Evolutionary conservation across 176 grass and related monocot genomes (phyloP).

Genomic region (Zoysia pacifica): DNA sequence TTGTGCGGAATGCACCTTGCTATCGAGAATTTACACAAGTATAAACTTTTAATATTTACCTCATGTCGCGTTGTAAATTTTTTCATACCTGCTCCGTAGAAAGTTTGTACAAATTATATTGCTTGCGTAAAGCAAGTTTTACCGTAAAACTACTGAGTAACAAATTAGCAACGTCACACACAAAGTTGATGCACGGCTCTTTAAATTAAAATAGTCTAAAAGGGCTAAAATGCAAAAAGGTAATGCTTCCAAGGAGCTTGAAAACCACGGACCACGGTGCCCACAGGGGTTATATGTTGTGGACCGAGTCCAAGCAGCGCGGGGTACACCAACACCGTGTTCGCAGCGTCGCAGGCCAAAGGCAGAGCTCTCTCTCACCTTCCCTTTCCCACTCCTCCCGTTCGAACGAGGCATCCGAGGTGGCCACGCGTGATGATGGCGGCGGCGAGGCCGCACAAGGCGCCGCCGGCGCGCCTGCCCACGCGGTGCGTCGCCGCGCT

Average conservation of each 20-base stretch:
- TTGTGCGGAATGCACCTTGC: too few relatives aligned
- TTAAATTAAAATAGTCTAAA: too few relatives aligned
- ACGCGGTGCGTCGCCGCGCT: slow-evolving; percentile 46
- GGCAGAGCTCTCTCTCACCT: slow-evolving; percentile 16
- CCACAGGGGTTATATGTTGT: background rate
- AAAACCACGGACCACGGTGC: background rate
- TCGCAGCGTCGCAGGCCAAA: slow-evolving; percentile 10
- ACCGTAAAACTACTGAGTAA: background rate
- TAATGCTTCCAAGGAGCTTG: background rate
- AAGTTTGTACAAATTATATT: background rate
- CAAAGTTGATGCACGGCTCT: too few relatives aligned
- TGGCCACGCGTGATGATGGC: slow-evolving; percentile 23
- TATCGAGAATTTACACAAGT: background rate
- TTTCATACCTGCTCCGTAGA: background rate
- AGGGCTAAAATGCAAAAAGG: background rate
- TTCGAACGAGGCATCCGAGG: slow-evolving; percentile 32
- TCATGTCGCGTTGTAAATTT: background rate
- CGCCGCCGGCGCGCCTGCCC: slow-evolving; percentile 48
- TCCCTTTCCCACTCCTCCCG: slow-evolving; percentile 35
- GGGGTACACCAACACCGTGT: background rate
- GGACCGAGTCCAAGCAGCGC: slow-evolving; percentile 28
- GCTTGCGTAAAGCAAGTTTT: background rate
- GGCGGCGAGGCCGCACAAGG: slow-evolving; percentile 53
- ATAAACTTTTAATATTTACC: background rate
- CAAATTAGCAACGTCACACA: too few relatives aligned